These are phyloP conservation scores for Cytospora chrysosperma DNA, from an alignment of 2,329 filamentous ascomycete genomes.

Conservation along the genomic window DNA sequence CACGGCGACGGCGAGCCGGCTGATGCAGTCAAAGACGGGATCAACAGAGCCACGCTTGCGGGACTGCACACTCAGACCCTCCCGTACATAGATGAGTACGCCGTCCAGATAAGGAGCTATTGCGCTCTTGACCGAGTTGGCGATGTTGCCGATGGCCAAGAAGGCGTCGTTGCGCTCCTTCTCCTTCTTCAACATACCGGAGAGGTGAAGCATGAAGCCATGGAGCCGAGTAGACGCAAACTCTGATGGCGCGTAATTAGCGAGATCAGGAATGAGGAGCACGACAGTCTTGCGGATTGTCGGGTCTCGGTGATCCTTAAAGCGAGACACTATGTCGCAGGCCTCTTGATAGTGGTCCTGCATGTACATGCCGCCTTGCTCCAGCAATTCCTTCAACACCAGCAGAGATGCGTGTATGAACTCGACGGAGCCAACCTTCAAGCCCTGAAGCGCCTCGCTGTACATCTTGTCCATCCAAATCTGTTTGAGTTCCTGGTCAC, in stretches of 20 bases:
- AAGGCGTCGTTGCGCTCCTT: constrained; percentile 94
- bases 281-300: constrained; percentile 89
- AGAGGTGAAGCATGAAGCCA: constrained; percentile 95
- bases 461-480: constrained; percentile 91
- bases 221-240: constrained; percentile 87
- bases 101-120: constrained; percentile 95
- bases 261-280: constrained; percentile 85
- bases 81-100: constrained; percentile 88
- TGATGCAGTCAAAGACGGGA: constrained; percentile 96
- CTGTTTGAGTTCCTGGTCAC: constrained; percentile 84
- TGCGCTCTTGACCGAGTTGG: constrained; percentile 91
- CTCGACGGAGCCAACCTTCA: constrained; percentile 79
- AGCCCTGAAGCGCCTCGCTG: constrained; percentile 75
- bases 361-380: constrained; percentile 99
- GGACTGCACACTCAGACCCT: constrained; percentile 81
- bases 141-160: constrained; percentile 91
- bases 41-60: constrained; percentile 63
- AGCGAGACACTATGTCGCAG: constrained; percentile 87
- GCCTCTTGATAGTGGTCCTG: constrained; percentile 88
- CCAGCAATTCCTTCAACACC: constrained; percentile 86
- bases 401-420: constrained; percentile 91
- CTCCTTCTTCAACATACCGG: constrained; percentile 89
- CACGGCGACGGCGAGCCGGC: constrained; percentile 90
- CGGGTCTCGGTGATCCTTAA: constrained; percentile 88
- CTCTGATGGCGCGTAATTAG: constrained; percentile 86